Percentiles rank a stretch among this genome's conserved stretches.
phyloP scores from a whole-genome alignment of 2,329 filamentous ascomycete genomes.

The Cladosporium sphaerospermum region DNA sequence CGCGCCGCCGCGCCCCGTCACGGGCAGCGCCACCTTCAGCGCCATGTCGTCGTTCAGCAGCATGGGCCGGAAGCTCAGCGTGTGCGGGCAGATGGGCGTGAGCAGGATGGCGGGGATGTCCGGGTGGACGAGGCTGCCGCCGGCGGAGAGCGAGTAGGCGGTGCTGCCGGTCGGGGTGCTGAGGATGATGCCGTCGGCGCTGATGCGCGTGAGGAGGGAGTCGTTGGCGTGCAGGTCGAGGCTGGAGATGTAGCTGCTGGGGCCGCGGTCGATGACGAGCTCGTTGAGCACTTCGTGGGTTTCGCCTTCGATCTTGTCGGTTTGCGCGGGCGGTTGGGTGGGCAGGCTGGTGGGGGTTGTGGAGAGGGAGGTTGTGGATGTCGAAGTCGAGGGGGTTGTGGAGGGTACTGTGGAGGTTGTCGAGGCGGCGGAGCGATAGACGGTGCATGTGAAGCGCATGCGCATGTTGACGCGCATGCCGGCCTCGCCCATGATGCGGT shows the following conservation, averaged over 20 bases:
- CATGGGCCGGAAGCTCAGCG: slow-evolving; percentile 95
- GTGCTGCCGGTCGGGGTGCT: slow-evolving; percentile 87
- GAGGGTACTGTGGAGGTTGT: slow-evolving; percentile 21
- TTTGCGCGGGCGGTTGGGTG: slow-evolving; percentile 33
- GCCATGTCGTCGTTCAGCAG: slow-evolving; percentile 92
- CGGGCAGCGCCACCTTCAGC: slow-evolving; percentile 79
- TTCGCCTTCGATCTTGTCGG: slow-evolving; percentile 74
- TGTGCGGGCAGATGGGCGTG: slow-evolving; percentile 96
- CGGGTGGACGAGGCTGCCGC: slow-evolving; percentile 90
- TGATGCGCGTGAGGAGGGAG: slow-evolving; percentile 88
- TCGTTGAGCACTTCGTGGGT: slow-evolving; percentile 98
- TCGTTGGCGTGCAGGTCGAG: slow-evolving; percentile 94
- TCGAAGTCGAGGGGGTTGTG: slow-evolving; percentile 20
- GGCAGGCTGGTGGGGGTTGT: slow-evolving; percentile 22
- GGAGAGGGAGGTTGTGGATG: slow-evolving; percentile 27
- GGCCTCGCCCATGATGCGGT: slow-evolving; percentile 83
- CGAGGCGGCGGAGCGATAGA: slow-evolving; percentile 61
- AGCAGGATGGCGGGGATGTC: slow-evolving; percentile 95
- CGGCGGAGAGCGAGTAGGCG: slow-evolving; percentile 91
- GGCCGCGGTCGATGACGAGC: slow-evolving; percentile 94
- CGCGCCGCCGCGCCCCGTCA: slow-evolving; percentile 79
- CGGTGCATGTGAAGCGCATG: slow-evolving; percentile 98
- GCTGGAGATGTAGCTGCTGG: slow-evolving; percentile 94
- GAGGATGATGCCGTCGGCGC: slow-evolving; percentile 96
- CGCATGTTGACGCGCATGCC: slow-evolving; percentile 97